Percentiles rank a stretch among this genome's conserved stretches.
phyloP scores from a whole-genome alignment of 1,139 yeast species.

The Zhuliangozyma parablackwelliae region DNA sequence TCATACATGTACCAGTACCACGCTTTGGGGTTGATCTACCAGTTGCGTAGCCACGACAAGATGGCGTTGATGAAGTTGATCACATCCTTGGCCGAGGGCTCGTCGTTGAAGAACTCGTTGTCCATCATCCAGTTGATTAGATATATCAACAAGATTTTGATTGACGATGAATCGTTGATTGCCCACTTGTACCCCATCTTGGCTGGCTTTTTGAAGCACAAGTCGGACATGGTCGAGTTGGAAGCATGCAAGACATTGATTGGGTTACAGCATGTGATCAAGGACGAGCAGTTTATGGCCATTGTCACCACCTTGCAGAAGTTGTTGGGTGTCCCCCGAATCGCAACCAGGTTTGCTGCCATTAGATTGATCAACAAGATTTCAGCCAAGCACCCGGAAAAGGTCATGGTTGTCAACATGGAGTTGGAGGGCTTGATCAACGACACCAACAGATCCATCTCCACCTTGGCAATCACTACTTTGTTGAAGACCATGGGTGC shows the following conservation, averaged over 20 bases:
- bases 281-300: constrained; percentile 56
- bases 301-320: constrained; percentile 73
- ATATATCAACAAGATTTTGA: constrained; percentile 66
- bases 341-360: constrained; percentile 88
- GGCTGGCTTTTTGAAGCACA: constrained; percentile 69
- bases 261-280: constrained; percentile 51
- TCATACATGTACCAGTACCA: constrained; percentile 91
- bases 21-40: constrained; percentile 86
- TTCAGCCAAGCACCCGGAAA: constrained; percentile 78
- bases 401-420: constrained; percentile 61
- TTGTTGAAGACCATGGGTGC: constrained; percentile 92
- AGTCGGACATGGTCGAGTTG: constrained; percentile 84
- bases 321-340: constrained; percentile 82
- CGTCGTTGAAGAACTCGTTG: constrained; percentile 62
- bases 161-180: constrained; percentile 52
- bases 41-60: constrained; percentile 83
- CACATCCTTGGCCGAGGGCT: constrained; percentile 66
- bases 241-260: constrained; percentile 90
- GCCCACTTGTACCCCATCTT: constrained; percentile 61
- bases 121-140: constrained; percentile 86
- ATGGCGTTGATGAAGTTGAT: constrained; percentile 92
- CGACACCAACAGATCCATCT: constrained; percentile 85
- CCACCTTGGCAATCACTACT: constrained; percentile 98
- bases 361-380: constrained; percentile 83
- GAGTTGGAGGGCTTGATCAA: constrained; percentile 85